Evolutionary conservation across 768 basidiomycete species (phyloP).

Genomic region (Fomitopsis serialis): DNA sequence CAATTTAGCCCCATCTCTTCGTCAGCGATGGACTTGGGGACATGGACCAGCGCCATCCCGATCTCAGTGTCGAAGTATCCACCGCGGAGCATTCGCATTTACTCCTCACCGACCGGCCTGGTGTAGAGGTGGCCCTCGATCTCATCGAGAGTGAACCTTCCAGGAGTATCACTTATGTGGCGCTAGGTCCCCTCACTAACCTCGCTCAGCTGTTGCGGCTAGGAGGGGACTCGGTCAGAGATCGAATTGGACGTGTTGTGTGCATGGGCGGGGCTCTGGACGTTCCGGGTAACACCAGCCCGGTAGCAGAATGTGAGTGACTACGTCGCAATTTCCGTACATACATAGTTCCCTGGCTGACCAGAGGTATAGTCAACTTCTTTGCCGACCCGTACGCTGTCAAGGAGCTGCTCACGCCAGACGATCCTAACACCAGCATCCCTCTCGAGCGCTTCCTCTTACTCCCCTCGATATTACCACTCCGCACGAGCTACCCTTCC

Average conservation of each 20-base stretch:
- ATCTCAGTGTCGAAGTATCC: conserved; percentile 38
- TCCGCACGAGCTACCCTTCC: conserved; percentile 72
- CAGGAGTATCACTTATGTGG: conserved; percentile 63
- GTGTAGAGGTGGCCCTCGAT: conserved; percentile 47
- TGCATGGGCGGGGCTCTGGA: conserved; percentile 95
- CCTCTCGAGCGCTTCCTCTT: conserved; percentile 66
- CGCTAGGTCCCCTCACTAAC: conserved; percentile 75
- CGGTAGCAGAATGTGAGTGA: conserved; percentile 76
- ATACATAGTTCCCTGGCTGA: no score
- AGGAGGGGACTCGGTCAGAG: conserved; percentile 46
- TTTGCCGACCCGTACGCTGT: conserved; percentile 88
- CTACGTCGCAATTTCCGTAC: no score
- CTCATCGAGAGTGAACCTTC: conserved; percentile 47
- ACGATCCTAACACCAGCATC: conserved; percentile 34
- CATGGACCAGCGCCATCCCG: conserved; percentile 61
- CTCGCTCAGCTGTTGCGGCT: conserved; percentile 60
- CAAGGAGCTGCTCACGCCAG: conserved; percentile 52
- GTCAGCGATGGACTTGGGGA: conserved; percentile 64
- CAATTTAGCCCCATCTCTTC: not conserved
- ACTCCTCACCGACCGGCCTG: conserved; percentile 38
- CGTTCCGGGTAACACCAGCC: conserved; percentile 82
- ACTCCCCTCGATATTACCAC: conserved; percentile 83
- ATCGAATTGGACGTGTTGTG: conserved; percentile 67
- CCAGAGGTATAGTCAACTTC: conserved; percentile 89
- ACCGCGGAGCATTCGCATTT: conserved; percentile 38